Base-by-base conservation (phyloP, 352 stramenopile species). In the Globisporangium polare region DNA sequence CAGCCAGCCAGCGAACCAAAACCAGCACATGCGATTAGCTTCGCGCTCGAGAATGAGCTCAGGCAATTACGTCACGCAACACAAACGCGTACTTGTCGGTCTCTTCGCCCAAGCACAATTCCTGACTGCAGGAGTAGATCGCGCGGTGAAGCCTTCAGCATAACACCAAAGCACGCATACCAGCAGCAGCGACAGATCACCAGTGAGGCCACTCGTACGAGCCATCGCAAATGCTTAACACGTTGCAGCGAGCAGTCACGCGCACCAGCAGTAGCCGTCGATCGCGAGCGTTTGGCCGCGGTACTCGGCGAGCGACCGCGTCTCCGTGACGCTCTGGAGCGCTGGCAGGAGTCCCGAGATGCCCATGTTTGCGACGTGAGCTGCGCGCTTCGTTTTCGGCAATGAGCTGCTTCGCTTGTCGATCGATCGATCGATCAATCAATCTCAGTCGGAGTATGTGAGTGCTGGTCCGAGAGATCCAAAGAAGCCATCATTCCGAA, bases 201-300 rank as follows among this genome's bases (percentile, higher is more conserved):
- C 33, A 39, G 33, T 39, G 33, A 39, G 33, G 2, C 2, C 33
- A 39, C 4, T 39, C 33, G 33, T n/a, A n/a, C n/a, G n/a, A n/a
- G n/a, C n/a, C n/a, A n/a, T n/a, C n/a, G n/a, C n/a, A n/a, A n/a
- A n/a, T n/a, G n/a, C n/a, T n/a, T n/a, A n/a, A n/a, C n/a, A n/a
- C n/a, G n/a, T n/a, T n/a, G n/a, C n/a, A n/a, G n/a, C n/a, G n/a
- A n/a, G n/a, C n/a, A n/a, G n/a, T n/a, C n/a, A n/a, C n/a, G n/a
- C n/a, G n/a, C 55, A 95, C 86, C 86, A 95, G 74, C 79, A 90
- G 71, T 95, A 92, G 66, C 81, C 83, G 63, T 92, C 83, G 41
- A 92, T 84, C 15, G 83, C 83, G 56, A 92, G 72, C 51, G 83
- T 92, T 47, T 78, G 63, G 52, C 80, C 81, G 26, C 59, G 71